Conservation (phyloP, 1,284 basidiomycete genomes). For the Vanrija sp. region DNA sequence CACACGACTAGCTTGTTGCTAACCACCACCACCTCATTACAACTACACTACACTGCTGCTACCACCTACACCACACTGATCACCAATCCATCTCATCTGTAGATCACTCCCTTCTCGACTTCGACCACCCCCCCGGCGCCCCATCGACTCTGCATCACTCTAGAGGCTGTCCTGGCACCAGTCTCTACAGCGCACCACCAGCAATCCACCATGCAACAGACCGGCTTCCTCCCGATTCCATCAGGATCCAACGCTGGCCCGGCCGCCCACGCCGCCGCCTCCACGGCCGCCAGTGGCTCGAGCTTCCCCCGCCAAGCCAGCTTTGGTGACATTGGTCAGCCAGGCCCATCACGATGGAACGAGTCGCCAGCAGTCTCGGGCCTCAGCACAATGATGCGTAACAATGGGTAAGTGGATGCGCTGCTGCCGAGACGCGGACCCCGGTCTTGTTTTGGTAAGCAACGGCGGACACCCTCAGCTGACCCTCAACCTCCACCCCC, state of each 20-base stretch:
- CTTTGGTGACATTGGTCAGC: slow-evolving; percentile 2
- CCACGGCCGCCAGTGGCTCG: not conserved
- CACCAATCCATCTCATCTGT: not conserved
- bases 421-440: not conserved
- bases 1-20: too few relatives aligned
- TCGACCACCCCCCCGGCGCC: not conserved
- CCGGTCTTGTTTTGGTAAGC: too few relatives aligned
- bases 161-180: not conserved
- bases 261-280: not conserved
- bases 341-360: slow-evolving; percentile 6
- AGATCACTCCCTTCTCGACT: not conserved
- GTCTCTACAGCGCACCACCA: not conserved
- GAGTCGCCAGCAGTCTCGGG: slow-evolving; percentile 5
- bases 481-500: too few relatives aligned
- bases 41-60: not conserved
- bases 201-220: slow-evolving; percentile 8
- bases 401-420: slow-evolving; percentile 1
- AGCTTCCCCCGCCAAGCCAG: slow-evolving; percentile 7
- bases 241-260: not conserved
- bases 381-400: slow-evolving; percentile 14
- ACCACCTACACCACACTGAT: not conserved
- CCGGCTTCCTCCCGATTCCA: slow-evolving; percentile 14
- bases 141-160: not conserved
- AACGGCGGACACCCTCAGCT: too few relatives aligned
- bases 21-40: not conserved